Percentiles rank a stretch among this genome's conserved stretches.
Evolutionary conservation across 2,329 filamentous ascomycete genomes (phyloP).

Genomic region (Teratosphaeriaceae sp.): DNA sequence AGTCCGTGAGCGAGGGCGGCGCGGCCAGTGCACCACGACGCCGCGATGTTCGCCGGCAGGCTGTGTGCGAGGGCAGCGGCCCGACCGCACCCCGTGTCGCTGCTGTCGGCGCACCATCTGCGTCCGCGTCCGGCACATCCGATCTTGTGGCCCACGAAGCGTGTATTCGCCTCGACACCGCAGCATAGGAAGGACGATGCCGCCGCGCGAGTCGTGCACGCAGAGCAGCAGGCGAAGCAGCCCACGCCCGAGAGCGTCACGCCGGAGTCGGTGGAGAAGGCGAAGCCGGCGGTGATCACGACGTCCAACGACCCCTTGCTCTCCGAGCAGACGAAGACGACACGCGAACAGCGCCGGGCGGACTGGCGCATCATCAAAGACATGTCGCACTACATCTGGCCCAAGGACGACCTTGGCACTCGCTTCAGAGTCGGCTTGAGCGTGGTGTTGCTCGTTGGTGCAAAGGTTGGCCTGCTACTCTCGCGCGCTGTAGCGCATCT

Average conservation of each 20-base stretch:
- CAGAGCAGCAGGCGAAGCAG: conserved; percentile 21
- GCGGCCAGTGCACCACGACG: too few species aligned
- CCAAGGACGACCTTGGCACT: conserved; percentile 74
- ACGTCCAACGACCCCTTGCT: conserved; percentile 51
- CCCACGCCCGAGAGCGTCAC: conserved; percentile 26
- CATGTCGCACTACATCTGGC: conserved; percentile 95
- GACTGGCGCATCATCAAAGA: conserved; percentile 99
- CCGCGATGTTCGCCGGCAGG: conserved; percentile 24
- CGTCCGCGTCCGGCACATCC: conserved; percentile 7
- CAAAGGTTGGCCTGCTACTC: conserved; percentile 55
- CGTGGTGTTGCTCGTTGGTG: conserved; percentile 75
- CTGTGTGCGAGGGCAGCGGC: conserved; percentile 18
- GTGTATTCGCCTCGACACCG: conserved; percentile 40
- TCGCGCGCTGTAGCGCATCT: conserved; percentile 11
- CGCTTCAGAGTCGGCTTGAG: conserved; percentile 80
- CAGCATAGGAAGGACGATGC: conserved; percentile 38
- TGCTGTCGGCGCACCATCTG: not conserved
- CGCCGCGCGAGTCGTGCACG: conserved; percentile 19
- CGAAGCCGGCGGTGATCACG: conserved; percentile 24
- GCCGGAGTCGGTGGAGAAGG: conserved; percentile 29
- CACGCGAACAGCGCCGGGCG: conserved; percentile 86
- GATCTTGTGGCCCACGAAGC: conserved; percentile 19
- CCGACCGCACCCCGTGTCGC: conserved; percentile 10
- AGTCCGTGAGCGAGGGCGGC: too few species aligned
- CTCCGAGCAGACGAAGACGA: conserved; percentile 57